Evolutionary conservation across 2,329 filamentous ascomycete genomes (phyloP).

Genomic region (Coniochaeta sp.): DNA sequence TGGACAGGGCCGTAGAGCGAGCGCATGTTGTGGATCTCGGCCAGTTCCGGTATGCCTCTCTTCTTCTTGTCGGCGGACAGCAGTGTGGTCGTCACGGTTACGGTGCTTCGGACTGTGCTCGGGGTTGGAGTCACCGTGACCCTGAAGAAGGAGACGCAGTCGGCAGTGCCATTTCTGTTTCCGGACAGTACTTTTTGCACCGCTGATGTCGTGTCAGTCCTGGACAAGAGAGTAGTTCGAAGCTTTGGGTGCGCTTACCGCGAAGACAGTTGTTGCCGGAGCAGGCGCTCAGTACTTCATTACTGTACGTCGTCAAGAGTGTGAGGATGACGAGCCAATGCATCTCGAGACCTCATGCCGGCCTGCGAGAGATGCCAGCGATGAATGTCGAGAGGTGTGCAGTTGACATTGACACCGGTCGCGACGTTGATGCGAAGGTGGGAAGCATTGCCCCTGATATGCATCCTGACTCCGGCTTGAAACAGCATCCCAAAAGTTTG

Average conservation of each 20-base stretch:
- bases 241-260: neutral
- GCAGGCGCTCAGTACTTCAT: neutral
- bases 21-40: neutral
- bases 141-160: conserved; percentile 7
- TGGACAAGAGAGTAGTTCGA: neutral
- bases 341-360: neutral
- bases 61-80: neutral
- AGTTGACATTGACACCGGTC: neutral
- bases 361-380: neutral
- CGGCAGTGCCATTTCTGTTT: conserved; percentile 7
- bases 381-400: neutral
- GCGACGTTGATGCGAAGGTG: neutral
- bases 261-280: conserved; percentile 5
- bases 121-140: conserved; percentile 7
- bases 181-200: neutral
- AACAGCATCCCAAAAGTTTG: conserved; percentile 1
- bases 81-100: conserved; percentile 3
- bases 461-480: neutral
- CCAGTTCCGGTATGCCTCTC: neutral
- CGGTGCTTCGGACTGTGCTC: neutral
- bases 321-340: neutral
- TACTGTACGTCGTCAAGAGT: neutral
- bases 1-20: conserved; percentile 1
- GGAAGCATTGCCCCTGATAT: neutral
- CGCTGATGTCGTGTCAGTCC: neutral